Percentiles rank a stretch among this genome's conserved stretches.
phyloP scores from a whole-genome alignment of 2,329 filamentous ascomycete genomes.

The Penicillium sp. region DNA sequence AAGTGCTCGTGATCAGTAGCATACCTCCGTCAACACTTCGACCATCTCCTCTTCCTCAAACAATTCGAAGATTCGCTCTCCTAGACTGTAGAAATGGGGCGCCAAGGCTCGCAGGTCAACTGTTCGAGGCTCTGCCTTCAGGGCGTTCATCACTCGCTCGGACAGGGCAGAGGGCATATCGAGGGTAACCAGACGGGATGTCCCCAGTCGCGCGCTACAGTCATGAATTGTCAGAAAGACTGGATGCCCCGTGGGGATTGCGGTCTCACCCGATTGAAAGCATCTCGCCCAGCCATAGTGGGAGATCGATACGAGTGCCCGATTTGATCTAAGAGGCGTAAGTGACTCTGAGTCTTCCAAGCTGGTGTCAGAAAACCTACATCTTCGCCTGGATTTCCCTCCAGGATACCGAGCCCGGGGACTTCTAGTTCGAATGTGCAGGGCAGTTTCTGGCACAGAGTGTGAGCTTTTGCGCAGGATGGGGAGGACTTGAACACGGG shows the following conservation, averaged over 20 bases:
- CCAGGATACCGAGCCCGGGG: constrained; percentile 83
- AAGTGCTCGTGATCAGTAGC: constrained; percentile 5
- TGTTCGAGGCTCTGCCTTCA: constrained; percentile 86
- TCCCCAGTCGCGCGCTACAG: constrained; percentile 47
- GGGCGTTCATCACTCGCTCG: constrained; percentile 79
- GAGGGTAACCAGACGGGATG: constrained; percentile 71
- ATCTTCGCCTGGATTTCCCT: constrained; percentile 73
- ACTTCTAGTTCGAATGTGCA: constrained; percentile 93
- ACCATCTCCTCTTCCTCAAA: constrained; percentile 86
- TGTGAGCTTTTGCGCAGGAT: constrained; percentile 17
- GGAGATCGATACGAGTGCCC: constrained; percentile 79
- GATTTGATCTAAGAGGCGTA: constrained; percentile 66
- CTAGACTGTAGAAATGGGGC: constrained; percentile 85
- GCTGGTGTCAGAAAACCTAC: constrained; percentile 37
- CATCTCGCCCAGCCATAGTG: constrained; percentile 94
- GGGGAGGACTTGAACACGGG: not conserved
- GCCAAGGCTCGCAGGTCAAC: constrained; percentile 83
- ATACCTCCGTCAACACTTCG: constrained; percentile 66
- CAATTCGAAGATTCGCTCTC: constrained; percentile 82
- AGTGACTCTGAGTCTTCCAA: not conserved
- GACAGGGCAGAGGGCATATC: constrained; percentile 80
- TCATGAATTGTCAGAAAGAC: not conserved
- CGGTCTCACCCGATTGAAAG: constrained; percentile 59
- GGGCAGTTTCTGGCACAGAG: constrained; percentile 74
- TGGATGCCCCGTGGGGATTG: not conserved